Evolutionary conservation across 2,329 filamentous ascomycete genomes (phyloP), one percentile per base, ranked within the genome.

Genomic region (Sporothrix curviconia): DNA sequence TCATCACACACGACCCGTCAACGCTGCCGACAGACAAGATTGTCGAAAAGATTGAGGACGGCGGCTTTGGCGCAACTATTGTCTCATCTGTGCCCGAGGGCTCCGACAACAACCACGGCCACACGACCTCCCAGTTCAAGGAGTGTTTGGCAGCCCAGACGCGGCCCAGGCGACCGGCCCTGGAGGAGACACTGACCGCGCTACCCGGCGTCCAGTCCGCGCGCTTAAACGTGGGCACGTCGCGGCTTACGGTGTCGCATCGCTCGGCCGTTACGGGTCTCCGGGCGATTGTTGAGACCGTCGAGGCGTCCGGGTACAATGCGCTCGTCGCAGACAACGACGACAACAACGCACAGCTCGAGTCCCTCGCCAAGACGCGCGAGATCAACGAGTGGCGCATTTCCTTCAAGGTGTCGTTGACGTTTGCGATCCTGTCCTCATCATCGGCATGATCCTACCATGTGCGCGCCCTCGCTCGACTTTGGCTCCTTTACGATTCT

Each of bases 281-380:
- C 22, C 85, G 94, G 43, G 83, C 82, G 4, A 80, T 97, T 34
- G 92, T 96, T 7, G 90, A 92, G 66, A 75, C 82, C 0, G 83
- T 96, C 43, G 92, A 99, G 72, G 78, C 79, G n/a, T 77, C 83
- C 19, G 92, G 92, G 2, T 90, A 89, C 70, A 96, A 96, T 68
- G 94, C 92, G 1, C 76, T 99, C 2, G 82, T 97, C 11, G 86
- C 92, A 1, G 92, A 97, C 63, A 87, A 85, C 55, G 90, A 97
- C 66, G 94, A 99, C 73, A 97, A 95, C 70, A 95, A 95, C 67
- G 92, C 94, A 1, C 94, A 99, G 69, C 81, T 99, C 2, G 91
- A 97, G 70, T 97, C 94, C 1, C 79, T 99, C 2, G 89, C 94
- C 8, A 99, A 99, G 74, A 97, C 94, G 0, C 89, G 90, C 64